A percentile compares a stretch with the other conserved stretches of the same genome.
phyloP scores from a whole-genome alignment of 352 stramenopile species.

The Pythium monospermum region DNA sequence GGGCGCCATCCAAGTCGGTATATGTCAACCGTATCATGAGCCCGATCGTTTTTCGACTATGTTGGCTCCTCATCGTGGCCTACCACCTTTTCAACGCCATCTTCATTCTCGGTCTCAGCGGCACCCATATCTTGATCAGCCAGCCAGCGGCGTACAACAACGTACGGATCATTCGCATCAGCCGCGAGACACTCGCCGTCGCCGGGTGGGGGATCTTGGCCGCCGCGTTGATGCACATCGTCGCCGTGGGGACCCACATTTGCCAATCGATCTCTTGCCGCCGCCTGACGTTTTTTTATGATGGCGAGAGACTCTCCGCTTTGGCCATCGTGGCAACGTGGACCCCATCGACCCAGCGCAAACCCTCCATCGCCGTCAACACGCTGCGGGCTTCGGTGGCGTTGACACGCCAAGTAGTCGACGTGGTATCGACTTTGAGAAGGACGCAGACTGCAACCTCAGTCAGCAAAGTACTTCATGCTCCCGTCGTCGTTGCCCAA shows the following conservation, averaged over 20 bases:
- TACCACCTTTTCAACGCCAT: not conserved
- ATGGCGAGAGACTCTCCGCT: too few species aligned
- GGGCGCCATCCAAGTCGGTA: not conserved
- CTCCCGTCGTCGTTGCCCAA: not conserved
- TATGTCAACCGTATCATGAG: conserved; percentile 4
- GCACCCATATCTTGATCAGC: conserved; percentile 2
- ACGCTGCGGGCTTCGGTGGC: too few species aligned
- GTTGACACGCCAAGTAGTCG: too few species aligned
- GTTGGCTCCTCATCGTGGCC: not conserved
- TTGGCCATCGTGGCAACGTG: too few species aligned
- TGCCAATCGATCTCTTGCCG: not conserved
- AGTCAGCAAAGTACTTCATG: not conserved
- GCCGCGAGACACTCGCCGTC: not conserved
- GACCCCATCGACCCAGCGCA: too few species aligned
- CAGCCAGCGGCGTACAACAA: conserved; percentile 2
- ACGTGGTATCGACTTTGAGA: too few species aligned
- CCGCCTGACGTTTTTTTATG: conserved; percentile 5
- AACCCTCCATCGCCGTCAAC: not conserved
- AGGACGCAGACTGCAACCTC: not conserved
- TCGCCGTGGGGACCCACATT: not conserved
- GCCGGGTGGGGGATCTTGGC: not conserved
- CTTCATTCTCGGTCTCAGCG: not conserved
- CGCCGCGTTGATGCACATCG: not conserved
- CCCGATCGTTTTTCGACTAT: not conserved
- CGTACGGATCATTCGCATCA: conserved; percentile 7